These are phyloP conservation scores for Balansia obtecta DNA, from an alignment of 2,329 filamentous ascomycete genomes.

Conservation along the genomic window DNA sequence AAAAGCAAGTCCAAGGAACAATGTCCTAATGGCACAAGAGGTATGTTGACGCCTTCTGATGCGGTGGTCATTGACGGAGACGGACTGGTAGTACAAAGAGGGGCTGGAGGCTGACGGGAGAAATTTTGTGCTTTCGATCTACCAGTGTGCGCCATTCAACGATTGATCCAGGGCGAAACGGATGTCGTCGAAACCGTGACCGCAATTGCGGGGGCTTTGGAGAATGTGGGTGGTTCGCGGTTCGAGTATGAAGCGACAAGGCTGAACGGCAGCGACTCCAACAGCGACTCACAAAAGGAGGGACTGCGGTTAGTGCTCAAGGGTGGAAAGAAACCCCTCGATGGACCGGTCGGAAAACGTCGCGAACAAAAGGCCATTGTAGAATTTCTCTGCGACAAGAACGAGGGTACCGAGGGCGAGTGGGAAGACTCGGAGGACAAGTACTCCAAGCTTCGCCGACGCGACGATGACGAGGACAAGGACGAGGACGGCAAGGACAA, in stretches of 20 bases:
- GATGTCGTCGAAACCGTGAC: slow-evolving; percentile 45
- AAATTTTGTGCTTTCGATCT: not conserved
- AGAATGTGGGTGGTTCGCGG: slow-evolving; percentile 39
- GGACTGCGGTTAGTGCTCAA: slow-evolving; percentile 59
- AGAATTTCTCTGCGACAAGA: slow-evolving; percentile 70
- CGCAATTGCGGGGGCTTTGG: slow-evolving; percentile 63
- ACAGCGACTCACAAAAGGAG: slow-evolving; percentile 53
- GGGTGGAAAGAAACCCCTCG: slow-evolving; percentile 41
- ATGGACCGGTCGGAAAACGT: slow-evolving; percentile 36
- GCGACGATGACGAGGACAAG: slow-evolving; percentile 20
- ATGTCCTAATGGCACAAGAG: slow-evolving; percentile 58
- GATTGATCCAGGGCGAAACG: slow-evolving; percentile 36
- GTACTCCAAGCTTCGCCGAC: slow-evolving; percentile 2
- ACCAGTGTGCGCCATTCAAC: slow-evolving; percentile 64
- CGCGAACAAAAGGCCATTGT: slow-evolving; percentile 63
- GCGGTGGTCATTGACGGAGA: no score
- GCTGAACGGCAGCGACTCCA: slow-evolving; percentile 51
- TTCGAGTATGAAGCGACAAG: slow-evolving; percentile 56
- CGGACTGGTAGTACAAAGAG: not conserved
- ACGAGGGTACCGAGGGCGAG: slow-evolving; percentile 63
- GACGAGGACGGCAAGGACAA: no score
- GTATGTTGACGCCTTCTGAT: slow-evolving; percentile 27
- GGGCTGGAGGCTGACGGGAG: not conserved
- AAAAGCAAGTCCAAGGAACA: slow-evolving; percentile 41
- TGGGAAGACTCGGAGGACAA: slow-evolving; percentile 38